These are phyloP conservation scores for Ehretia macrophylla DNA, from an alignment of 257 asterid species.

Conservation along the genomic window DNA sequence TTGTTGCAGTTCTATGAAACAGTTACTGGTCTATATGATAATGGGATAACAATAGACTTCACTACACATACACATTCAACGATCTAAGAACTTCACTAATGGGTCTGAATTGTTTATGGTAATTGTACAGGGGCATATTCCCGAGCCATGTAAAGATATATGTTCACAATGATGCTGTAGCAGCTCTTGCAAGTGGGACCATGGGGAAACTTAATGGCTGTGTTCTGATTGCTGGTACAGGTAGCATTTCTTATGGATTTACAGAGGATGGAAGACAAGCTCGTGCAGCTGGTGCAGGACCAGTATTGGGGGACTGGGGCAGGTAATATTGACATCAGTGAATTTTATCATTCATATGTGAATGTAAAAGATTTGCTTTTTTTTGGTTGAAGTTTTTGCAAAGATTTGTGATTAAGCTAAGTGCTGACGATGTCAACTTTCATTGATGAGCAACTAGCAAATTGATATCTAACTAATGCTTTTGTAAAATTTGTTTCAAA, in stretches of 20 bases:
- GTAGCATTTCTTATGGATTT: conserved; percentile 90
- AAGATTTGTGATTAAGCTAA: too few species aligned
- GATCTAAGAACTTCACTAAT: conserved; percentile 8
- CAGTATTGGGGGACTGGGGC: conserved; percentile 98
- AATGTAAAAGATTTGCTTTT: too few species aligned
- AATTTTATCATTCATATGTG: too few species aligned
- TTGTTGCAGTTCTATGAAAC: too few species aligned
- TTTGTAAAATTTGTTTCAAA: too few species aligned
- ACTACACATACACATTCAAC: too few species aligned
- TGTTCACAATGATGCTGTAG: conserved; percentile 90
- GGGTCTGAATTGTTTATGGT: conserved; percentile 19
- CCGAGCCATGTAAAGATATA: conserved; percentile 60
- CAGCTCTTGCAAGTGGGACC: conserved; percentile 99
- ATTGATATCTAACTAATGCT: too few species aligned
- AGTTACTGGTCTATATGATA: background rate
- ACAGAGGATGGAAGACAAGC: conserved; percentile 92
- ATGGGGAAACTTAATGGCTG: conserved; percentile 93
- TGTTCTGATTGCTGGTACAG: conserved; percentile 94
- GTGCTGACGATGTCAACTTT: too few species aligned
- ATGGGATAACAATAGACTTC: too few species aligned
- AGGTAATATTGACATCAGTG: conserved; percentile 40
- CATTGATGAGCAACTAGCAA: too few species aligned
- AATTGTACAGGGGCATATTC: conserved; percentile 55
- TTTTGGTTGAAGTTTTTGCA: too few species aligned
- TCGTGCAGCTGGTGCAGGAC: conserved; percentile 98